Percentiles rank a stretch among this genome's conserved stretches.
Conservation (phyloP, 2,329 filamentous ascomycete genomes). For the Beauveria varroae region DNA sequence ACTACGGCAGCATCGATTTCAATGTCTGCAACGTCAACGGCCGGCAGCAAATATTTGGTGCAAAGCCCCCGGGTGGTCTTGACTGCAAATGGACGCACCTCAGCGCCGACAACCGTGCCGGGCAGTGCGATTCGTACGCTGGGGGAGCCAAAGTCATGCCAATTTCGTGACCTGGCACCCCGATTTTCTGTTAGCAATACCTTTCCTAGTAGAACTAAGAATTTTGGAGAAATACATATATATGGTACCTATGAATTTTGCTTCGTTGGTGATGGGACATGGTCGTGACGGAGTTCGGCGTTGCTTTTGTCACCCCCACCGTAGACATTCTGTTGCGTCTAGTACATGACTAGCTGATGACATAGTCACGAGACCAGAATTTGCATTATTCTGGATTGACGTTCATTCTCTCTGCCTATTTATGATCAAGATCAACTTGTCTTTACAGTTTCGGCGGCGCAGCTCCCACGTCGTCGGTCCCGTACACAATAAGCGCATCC, state of each 20-base stretch:
- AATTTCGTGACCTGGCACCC: too few relatives aligned
- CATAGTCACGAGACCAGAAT: neutral
- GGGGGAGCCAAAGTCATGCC: too few relatives aligned
- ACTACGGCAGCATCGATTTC: neutral
- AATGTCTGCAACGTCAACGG: neutral
- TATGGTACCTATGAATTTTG: too few relatives aligned
- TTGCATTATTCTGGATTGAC: neutral
- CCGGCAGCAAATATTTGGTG: neutral
- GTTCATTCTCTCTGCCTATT: neutral
- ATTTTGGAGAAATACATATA: too few relatives aligned
- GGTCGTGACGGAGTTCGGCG: too few relatives aligned
- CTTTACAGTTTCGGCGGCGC: slow-evolving; percentile 14
- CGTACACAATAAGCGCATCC: slow-evolving; percentile 31
- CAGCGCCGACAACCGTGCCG: neutral
- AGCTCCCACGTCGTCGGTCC: slow-evolving; percentile 13
- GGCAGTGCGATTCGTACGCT: neutral
- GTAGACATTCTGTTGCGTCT: too few relatives aligned
- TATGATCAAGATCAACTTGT: neutral
- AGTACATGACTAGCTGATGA: neutral
- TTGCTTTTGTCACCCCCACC: too few relatives aligned
- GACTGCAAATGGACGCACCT: neutral
- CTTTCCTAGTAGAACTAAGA: too few relatives aligned
- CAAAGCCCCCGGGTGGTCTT: neutral
- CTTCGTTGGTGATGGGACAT: too few relatives aligned
- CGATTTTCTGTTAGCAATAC: too few relatives aligned